Evolutionary conservation across 164 flowering plant species (phyloP).

Genomic region (Aristolochia fimbriata): DNA sequence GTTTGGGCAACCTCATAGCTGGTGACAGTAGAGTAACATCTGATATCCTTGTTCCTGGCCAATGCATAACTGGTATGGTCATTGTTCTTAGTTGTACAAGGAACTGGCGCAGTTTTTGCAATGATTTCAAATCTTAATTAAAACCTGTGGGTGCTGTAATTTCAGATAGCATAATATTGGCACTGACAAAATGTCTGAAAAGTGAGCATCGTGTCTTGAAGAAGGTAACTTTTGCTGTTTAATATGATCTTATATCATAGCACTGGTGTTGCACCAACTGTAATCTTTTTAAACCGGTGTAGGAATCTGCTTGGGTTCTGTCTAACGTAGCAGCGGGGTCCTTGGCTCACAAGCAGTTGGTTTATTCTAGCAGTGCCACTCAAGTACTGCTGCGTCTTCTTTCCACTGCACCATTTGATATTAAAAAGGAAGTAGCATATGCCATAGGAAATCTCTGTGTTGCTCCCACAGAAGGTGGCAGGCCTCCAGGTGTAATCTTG

Average conservation of each 20-base stretch:
- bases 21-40: conserved; percentile 48
- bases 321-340: conserved; percentile 96
- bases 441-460: conserved; percentile 92
- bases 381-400: conserved; percentile 56
- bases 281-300: conserved; percentile 9
- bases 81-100: neutral
- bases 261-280: too few species aligned
- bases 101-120: neutral
- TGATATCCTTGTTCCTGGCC: conserved; percentile 50
- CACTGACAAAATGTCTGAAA: conserved; percentile 63
- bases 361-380: conserved; percentile 59
- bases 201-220: conserved; percentile 91
- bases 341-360: conserved; percentile 61
- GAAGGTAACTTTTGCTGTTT: conserved; percentile 39
- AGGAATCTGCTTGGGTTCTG: conserved; percentile 98
- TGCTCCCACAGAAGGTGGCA: conserved; percentile 45
- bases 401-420: conserved; percentile 79
- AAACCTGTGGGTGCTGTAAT: neutral
- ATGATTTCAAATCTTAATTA: neutral
- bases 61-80: conserved; percentile 55
- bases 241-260: neutral
- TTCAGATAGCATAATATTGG: conserved; percentile 51
- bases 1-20: conserved; percentile 90
- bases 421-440: conserved; percentile 88
- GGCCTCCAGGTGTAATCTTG: conserved; percentile 48